These are phyloP conservation scores for Ogataea nonfermentans DNA, from an alignment of 805 yeast species.

Conservation along the genomic window DNA sequence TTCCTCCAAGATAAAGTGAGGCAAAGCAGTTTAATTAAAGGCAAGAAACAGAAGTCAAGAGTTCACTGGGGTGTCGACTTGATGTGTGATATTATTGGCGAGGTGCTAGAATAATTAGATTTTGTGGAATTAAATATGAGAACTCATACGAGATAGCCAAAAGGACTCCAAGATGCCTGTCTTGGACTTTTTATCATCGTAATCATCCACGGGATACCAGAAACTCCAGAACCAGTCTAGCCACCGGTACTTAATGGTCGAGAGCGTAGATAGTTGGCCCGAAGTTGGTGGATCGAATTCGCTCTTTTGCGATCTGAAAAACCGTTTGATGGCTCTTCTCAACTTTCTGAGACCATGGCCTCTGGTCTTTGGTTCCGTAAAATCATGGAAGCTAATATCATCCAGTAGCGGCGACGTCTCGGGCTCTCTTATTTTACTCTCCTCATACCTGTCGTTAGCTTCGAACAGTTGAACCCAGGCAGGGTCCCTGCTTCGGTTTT, in stretches of 20 bases:
- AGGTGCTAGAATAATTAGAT: slow-evolving; percentile 16
- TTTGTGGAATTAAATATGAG: slow-evolving; percentile 3
- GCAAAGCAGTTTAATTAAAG: slow-evolving; percentile 46
- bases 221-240: slow-evolving; percentile 26
- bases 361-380: slow-evolving; percentile 6
- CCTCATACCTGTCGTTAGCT: slow-evolving; percentile 1
- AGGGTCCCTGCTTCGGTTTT: slow-evolving; percentile 8
- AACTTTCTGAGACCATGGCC: slow-evolving; percentile 5
- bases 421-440: too few relatives aligned
- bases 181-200: not conserved
- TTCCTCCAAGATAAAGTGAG: slow-evolving; percentile 50
- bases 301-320: slow-evolving; percentile 8
- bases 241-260: slow-evolving; percentile 15
- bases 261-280: slow-evolving; percentile 13
- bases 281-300: slow-evolving; percentile 7
- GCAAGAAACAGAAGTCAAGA: slow-evolving; percentile 54
- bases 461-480: slow-evolving; percentile 23
- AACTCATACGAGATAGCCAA: not conserved
- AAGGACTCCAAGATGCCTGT: not conserved
- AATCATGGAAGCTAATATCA: not conserved
- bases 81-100: slow-evolving; percentile 52
- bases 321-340: slow-evolving; percentile 3
- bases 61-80: slow-evolving; percentile 67
- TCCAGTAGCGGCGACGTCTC: slow-evolving; percentile 2
- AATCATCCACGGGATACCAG: slow-evolving; percentile 26